Base-by-base conservation (phyloP, 78 protist genomes). In the Cyanophora paradoxa region DNA sequence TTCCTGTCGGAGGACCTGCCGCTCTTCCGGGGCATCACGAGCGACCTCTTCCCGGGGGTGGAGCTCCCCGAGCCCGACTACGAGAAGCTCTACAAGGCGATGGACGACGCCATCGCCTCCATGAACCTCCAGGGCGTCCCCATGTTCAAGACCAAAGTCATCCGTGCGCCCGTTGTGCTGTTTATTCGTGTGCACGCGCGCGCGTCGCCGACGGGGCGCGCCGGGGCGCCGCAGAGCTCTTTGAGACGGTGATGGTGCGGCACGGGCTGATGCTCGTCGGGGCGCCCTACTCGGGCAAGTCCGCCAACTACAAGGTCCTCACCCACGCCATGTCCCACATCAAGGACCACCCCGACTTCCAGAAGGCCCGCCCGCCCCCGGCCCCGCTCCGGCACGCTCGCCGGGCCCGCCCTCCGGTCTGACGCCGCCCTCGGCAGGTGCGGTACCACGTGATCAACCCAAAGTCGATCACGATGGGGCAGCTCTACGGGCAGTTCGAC, bases 221-320 rank as follows among this genome's bases (percentile, higher is more conserved):
- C n/a, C 39, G 20, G 68, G 52, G 83, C 77, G 6, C 72, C 67
- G 26, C n/a, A n/a, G n/a, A 85, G 70, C 36, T 86, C 44, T 77
- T 63, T 44, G 90, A 86, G 44, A 86, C 82, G 39, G 1, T 78
- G 19, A 16, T 72, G 11, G 83, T 83, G 28, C 72, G 82, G 16
- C 89, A 88, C 48, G 89, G 90, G 33, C 46, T 84, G 61, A 88
- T 88, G 92, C 42, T 88, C 61, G 92, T 88, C 22, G 96, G 96
- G 66, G 75, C 4, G 30, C 46, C 95, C 20, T 37, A 42, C 37
- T 26, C 89, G 17, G 95, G 89, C 72, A 91, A 91, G 81, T 63
- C 93, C 28, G 19, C 19, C 30, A 28, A 7, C 36, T 8, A 30
- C 57, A n/a, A 22, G 17, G 74, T 79, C 19, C 85, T 93, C 1